Evolutionary conservation across 2,329 filamentous ascomycete genomes (phyloP), one percentile per base, ranked within the genome.

Genomic region (Sphaerostilbella broomeana): DNA sequence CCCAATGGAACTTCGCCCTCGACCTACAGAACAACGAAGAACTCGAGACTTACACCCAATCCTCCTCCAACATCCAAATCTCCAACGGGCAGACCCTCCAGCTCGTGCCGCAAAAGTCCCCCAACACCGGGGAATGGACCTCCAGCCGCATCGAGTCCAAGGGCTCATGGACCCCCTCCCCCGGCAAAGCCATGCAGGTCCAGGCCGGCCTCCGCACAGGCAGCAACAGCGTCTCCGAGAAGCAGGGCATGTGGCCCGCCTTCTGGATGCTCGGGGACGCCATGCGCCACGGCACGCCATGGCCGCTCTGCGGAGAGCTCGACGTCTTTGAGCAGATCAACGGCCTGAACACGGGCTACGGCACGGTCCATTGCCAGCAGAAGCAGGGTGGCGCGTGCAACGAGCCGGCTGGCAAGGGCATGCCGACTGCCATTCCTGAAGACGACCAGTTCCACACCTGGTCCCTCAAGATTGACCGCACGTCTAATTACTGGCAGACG

Each of bases 171-270:
- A 65, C 63, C 3, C 68, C 70, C 0, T 30, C 54, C 12, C 52
- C 61, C 2, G 67, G 65, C 33, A 55, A 56, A 22, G 48, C 53
- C 32, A 69, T 70, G 25, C 51, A 68, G 21, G 61, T 64, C 33
- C 67, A 73, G 53, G 64, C 64, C 8, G 54, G 54, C 28, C 57
- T 74, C 38, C 64, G 69, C 6, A 68, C 70, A 44, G 71, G 70
- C 21, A 38, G 55, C 9, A 42, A 52, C 27, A 7, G 17, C n/a
- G 2, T 39, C 12, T 47, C 47, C 20, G 58, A 61, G 34, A 70
- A 71, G 56, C 60, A 68, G 47, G 70, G 70, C 10, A 60, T 73
- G 46, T 74, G 70, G 70, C 70, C 70, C 3, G 70, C 70, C 4
- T 74, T 73, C 50, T 74, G 70, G 70, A 56, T 71, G 38, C 62